Conservation (phyloP, 2,329 filamentous ascomycete genomes). For the Fusarium mundagurra region DNA sequence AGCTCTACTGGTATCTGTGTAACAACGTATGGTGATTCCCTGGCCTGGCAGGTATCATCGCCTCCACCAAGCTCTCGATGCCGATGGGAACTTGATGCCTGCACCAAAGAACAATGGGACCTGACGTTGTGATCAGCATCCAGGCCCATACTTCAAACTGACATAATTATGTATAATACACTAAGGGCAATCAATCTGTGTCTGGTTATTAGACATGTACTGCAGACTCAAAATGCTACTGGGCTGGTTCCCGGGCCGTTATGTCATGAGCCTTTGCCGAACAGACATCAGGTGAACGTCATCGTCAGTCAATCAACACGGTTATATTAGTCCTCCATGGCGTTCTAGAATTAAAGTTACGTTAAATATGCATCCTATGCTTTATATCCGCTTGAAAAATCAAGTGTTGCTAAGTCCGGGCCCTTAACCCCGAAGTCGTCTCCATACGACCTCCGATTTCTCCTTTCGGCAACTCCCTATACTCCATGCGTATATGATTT, state of each 20-base stretch:
- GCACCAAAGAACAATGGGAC: neutral
- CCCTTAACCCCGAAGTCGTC: neutral
- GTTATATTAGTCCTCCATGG: too few relatives aligned
- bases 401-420: neutral
- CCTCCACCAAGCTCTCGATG: neutral
- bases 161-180: neutral
- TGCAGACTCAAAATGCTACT: neutral
- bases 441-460: neutral
- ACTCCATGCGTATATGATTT: neutral
- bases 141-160: neutral
- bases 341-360: rapidly evolving
- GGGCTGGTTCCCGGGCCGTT: neutral
- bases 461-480: neutral
- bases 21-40: rapidly evolving
- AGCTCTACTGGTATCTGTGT: rapidly evolving
- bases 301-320: neutral
- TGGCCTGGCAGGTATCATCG: rapidly evolving
- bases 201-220: neutral
- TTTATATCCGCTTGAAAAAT: neutral
- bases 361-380: rapidly evolving
- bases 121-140: neutral
- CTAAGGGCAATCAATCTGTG: neutral
- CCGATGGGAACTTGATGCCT: neutral
- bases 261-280: neutral
- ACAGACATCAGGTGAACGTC: too few relatives aligned